Conservation (phyloP, 495 filamentous ascomycete genomes). For the Cercophora scortea region DNA sequence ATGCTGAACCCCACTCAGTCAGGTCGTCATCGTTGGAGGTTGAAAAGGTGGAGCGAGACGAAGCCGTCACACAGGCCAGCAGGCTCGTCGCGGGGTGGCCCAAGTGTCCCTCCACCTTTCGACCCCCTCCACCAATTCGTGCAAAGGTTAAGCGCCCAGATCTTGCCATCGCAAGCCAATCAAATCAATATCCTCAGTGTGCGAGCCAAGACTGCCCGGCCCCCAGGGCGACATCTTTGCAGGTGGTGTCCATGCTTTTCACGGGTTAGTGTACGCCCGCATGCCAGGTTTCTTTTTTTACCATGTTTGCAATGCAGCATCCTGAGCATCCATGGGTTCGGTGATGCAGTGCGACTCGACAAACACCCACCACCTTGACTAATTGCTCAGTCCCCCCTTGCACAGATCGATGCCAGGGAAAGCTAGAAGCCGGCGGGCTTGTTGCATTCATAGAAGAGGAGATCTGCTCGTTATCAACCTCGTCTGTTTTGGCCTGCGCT, state of each 20-base stretch:
- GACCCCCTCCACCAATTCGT: neutral
- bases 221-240: too few species aligned
- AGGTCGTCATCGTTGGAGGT: too few species aligned
- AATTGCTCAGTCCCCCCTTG: too few species aligned
- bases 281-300: neutral
- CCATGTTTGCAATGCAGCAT: neutral
- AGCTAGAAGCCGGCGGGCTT: too few species aligned
- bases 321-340: neutral
- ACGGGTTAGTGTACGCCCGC: neutral
- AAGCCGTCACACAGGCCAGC: neutral
- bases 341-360: too few species aligned
- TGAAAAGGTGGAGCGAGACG: too few species aligned
- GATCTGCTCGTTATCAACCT: too few species aligned
- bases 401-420: too few species aligned
- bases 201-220: too few species aligned
- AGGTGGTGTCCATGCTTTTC: neutral
- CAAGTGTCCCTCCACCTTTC: neutral
- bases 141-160: slow-evolving; percentile 7
- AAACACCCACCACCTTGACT: too few species aligned
- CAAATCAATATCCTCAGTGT: neutral
- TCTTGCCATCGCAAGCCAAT: slow-evolving; percentile 9
- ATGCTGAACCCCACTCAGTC: neutral
- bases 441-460: too few species aligned
- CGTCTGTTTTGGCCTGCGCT: too few species aligned
- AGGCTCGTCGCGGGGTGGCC: neutral